Conservation (phyloP, 352 stramenopile species). For the Phytophthora nicotianae region DNA sequence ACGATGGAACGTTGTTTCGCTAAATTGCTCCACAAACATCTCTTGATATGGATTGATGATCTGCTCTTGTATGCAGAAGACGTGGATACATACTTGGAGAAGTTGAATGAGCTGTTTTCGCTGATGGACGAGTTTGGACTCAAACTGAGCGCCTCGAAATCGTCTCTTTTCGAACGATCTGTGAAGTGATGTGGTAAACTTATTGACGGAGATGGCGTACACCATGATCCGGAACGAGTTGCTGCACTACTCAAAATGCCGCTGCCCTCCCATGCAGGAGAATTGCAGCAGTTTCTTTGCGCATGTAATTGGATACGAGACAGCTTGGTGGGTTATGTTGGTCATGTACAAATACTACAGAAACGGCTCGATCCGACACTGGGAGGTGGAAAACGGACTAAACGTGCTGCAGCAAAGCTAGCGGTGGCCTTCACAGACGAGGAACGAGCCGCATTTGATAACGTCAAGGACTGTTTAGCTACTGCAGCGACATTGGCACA, state of each 20-base stretch:
- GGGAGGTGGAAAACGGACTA: slow-evolving; percentile 2
- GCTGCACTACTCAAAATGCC: background rate
- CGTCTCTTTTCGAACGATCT: background rate
- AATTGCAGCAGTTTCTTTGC: background rate
- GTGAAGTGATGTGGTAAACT: background rate
- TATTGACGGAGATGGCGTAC: background rate
- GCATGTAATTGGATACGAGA: background rate
- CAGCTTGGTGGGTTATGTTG: background rate
- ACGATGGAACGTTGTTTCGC: slow-evolving; percentile 1
- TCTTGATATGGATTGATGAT: background rate
- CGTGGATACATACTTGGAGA: background rate
- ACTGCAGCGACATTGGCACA: slow-evolving; percentile 1
- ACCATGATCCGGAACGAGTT: background rate
- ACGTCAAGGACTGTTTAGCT: slow-evolving; percentile 2
- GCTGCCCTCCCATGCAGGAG: background rate
- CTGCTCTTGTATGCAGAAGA: background rate
- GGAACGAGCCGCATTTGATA: background rate
- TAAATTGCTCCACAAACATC: background rate
- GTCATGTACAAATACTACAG: background rate
- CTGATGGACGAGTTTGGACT: background rate
- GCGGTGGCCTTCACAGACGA: background rate
- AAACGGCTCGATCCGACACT: background rate
- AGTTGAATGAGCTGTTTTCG: background rate
- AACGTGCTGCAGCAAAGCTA: background rate
- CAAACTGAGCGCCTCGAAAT: background rate